A percentile compares a stretch with the other conserved stretches of the same genome.
Conservation (phyloP, 305 asterid species). For the Fraxinus platypoda region DNA sequence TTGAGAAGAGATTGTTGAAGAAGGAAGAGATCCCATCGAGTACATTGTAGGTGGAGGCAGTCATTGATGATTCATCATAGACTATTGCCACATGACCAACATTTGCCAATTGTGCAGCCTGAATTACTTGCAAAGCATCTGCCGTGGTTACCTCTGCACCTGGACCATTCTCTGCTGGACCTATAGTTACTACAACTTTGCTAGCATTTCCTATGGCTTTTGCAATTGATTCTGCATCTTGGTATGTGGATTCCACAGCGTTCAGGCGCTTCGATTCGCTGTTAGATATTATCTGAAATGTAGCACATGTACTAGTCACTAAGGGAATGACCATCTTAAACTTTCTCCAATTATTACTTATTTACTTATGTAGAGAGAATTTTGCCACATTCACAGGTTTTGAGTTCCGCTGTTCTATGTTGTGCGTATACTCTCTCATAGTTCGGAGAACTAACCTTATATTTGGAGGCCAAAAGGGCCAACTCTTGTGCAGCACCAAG, state of each 20-base stretch:
- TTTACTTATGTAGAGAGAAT: neutral
- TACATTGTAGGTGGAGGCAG: constrained; percentile 58
- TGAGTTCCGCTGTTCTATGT: neutral
- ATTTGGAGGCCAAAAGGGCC: constrained; percentile 71
- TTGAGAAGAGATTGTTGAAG: constrained; percentile 70
- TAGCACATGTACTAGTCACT: neutral
- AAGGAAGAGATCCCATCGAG: constrained; percentile 79
- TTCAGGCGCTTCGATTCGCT: constrained; percentile 73
- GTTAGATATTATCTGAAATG: constrained; percentile 60
- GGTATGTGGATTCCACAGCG: constrained; percentile 69
- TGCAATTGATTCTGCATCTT: constrained; percentile 75
- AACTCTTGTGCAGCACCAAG: constrained; percentile 84
- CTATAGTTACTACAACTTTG: constrained; percentile 87
- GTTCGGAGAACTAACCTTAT: constrained; percentile 47
- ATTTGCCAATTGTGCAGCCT: constrained; percentile 79
- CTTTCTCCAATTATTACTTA: neutral
- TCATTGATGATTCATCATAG: constrained; percentile 49
- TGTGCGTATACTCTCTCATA: neutral
- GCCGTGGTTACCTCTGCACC: constrained; percentile 47
- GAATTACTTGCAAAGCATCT: constrained; percentile 74
- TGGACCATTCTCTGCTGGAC: constrained; percentile 70
- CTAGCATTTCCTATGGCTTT: constrained; percentile 88
- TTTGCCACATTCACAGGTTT: neutral
- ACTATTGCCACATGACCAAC: constrained; percentile 82
- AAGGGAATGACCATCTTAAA: neutral